These are phyloP conservation scores for Agaricus bisporus DNA, from an alignment of 768 basidiomycete genomes.

Conservation along the genomic window DNA sequence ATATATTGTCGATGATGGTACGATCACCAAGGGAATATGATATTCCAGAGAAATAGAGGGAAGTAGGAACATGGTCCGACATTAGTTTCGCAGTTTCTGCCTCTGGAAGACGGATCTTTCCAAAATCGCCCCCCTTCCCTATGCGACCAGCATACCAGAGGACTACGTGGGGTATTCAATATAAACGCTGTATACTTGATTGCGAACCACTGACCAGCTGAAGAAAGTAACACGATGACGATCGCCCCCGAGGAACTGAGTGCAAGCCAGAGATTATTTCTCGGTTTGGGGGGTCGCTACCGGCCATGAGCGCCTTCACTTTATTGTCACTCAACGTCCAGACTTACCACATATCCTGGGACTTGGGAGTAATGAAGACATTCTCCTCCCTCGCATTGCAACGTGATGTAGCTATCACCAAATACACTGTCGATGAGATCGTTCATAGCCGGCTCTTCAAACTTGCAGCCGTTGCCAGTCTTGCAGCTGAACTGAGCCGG, in stretches of 20 bases:
- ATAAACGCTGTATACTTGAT: neutral
- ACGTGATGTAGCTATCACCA: conserved; percentile 84
- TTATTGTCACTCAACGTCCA: neutral
- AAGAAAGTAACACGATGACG: conserved; percentile 64
- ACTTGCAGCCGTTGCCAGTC: conserved; percentile 68
- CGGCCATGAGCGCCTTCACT: neutral
- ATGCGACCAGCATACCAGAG: conserved; percentile 91
- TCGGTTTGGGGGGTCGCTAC: conserved; percentile 75
- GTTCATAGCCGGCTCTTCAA: conserved; percentile 98
- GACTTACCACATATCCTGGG: conserved; percentile 78
- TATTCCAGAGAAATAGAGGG: conserved; percentile 83
- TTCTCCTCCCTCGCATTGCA: conserved; percentile 85
- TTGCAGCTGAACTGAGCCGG: conserved; percentile 84
- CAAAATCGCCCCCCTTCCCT: conserved; percentile 57
- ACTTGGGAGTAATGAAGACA: conserved; percentile 92
- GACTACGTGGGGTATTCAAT: conserved; percentile 25
- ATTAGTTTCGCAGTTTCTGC: conserved; percentile 79
- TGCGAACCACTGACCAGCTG: conserved; percentile 38
- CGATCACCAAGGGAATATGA: conserved; percentile 68
- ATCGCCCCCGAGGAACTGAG: conserved; percentile 78
- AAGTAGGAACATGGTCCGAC: conserved; percentile 92
- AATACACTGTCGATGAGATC: conserved; percentile 90
- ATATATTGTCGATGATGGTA: conserved; percentile 72
- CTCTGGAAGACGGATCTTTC: conserved; percentile 72
- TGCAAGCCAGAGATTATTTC: conserved; percentile 77